These are phyloP conservation scores for Scenedesmus sp. DNA, from an alignment of 163 green algal genomes.

Conservation along the genomic window DNA sequence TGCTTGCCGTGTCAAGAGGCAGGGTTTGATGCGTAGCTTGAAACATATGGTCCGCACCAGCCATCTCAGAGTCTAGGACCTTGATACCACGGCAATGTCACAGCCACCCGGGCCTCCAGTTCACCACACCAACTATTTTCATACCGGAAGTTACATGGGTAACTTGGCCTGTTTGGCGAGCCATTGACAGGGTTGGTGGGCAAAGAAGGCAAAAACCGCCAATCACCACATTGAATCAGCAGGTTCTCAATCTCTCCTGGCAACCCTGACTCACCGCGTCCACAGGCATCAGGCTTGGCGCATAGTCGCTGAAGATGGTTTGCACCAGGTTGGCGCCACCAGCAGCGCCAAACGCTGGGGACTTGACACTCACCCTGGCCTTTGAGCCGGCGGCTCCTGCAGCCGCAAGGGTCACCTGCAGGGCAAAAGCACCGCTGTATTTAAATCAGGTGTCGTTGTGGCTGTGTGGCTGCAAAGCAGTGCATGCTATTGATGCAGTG, in stretches of 20 bases:
- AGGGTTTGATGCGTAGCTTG: too few species aligned
- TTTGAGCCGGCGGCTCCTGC: not conserved
- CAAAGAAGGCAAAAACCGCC: too few species aligned
- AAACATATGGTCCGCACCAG: too few species aligned
- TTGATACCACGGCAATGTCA: too few species aligned
- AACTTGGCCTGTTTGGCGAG: too few species aligned
- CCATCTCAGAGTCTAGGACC: too few species aligned
- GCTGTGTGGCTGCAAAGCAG: not conserved
- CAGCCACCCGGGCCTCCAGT: not conserved
- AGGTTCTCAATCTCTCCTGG: too few species aligned
- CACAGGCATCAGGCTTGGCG: not conserved
- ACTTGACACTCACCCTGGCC: slow-evolving; percentile 12
- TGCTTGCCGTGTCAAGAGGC: too few species aligned
- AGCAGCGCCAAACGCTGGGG: not conserved
- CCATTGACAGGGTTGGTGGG: too few species aligned
- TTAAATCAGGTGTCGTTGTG: too few species aligned
- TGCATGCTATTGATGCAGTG: not conserved
- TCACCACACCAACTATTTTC: not conserved
- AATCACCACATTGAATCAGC: too few species aligned
- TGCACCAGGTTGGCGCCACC: slow-evolving; percentile 48
- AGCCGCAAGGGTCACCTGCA: slow-evolving; percentile 24
- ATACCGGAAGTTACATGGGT: too few species aligned
- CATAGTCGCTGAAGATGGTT: slow-evolving; percentile 53
- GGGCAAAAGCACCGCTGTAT: not conserved
- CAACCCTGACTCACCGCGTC: slow-evolving; percentile 37